Conservation (phyloP, 495 filamentous ascomycete species). For the Penicillium manginii region DNA sequence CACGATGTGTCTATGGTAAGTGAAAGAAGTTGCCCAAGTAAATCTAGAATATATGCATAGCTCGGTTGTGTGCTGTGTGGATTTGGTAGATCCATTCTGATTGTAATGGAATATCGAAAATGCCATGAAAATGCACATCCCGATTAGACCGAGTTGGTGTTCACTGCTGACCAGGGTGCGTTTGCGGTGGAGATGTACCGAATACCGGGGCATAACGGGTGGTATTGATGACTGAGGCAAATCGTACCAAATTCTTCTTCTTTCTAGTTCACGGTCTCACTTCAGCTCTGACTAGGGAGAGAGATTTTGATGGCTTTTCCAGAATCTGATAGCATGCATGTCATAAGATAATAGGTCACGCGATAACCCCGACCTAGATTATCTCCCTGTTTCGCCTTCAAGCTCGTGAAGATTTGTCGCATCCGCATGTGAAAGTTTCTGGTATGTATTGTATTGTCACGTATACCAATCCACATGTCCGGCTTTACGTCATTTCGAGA, state of each 20-base stretch:
- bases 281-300: neutral
- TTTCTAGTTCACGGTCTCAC: neutral
- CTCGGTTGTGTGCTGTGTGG: no score
- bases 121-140: neutral
- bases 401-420: slow-evolving; percentile 4
- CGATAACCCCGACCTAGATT: neutral
- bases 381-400: neutral
- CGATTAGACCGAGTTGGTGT: neutral
- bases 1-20: no score
- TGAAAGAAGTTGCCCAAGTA: no score
- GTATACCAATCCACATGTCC: slow-evolving; percentile 26
- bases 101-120: neutral
- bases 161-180: neutral
- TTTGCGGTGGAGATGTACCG: slow-evolving; percentile 23
- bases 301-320: neutral
- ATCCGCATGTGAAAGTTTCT: slow-evolving; percentile 32
- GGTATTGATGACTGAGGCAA: slow-evolving; percentile 28
- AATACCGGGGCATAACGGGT: slow-evolving; percentile 38
- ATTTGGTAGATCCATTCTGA: neutral
- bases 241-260: neutral
- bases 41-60: no score
- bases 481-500: slow-evolving; percentile 35
- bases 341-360: neutral
- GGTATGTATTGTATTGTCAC: slow-evolving; percentile 30
- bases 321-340: neutral